Evolutionary conservation across 257 asterid species (phyloP).

Genomic region (Nicotiana sylvestris): DNA sequence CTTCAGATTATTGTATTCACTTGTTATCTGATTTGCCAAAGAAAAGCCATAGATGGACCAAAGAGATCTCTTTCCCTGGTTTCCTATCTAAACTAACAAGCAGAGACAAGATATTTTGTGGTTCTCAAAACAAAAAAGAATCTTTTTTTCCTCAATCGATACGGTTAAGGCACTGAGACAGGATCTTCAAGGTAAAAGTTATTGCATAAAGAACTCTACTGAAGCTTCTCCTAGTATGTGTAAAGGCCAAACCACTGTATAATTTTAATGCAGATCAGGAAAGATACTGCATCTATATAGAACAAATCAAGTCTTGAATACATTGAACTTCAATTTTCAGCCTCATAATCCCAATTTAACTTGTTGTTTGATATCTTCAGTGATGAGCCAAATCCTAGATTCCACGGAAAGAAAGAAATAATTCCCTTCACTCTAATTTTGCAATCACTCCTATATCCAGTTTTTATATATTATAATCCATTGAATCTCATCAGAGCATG

Average conservation of each 20-base stretch:
- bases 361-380: background rate
- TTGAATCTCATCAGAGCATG: background rate
- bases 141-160: background rate
- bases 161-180: background rate
- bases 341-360: background rate
- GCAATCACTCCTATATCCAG: background rate
- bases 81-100: background rate
- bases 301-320: background rate
- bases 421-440: background rate
- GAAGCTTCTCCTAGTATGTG: background rate
- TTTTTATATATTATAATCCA: background rate
- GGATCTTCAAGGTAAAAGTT: background rate
- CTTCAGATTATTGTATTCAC: background rate
- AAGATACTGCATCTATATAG: background rate
- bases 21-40: background rate
- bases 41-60: background rate
- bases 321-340: background rate
- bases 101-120: background rate
- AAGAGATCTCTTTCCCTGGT: background rate
- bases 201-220: background rate
- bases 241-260: background rate
- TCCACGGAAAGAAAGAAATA: background rate
- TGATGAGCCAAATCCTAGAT: slow-evolving; percentile 1
- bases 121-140: background rate
- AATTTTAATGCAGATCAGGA: background rate